These are phyloP conservation scores for Globisporangium nunn DNA, from an alignment of 352 stramenopile species.

Conservation along the genomic window DNA sequence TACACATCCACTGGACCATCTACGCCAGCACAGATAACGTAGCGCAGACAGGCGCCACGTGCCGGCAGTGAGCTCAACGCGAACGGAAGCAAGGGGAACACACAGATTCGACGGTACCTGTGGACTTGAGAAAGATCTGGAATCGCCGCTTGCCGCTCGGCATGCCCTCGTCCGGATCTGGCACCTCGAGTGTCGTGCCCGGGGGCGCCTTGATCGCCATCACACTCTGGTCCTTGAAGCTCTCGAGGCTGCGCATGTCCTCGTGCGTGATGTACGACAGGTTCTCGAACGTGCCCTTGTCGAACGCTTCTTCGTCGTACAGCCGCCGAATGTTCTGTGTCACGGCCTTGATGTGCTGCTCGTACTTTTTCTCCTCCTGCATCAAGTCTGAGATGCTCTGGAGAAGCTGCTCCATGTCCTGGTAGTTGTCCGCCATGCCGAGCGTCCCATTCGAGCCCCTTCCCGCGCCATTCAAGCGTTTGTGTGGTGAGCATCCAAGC, in stretches of 20 bases:
- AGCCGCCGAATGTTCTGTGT: slow-evolving; percentile 76
- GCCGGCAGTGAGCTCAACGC: not conserved
- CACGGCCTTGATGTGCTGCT: slow-evolving; percentile 80
- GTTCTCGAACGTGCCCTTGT: slow-evolving; percentile 70
- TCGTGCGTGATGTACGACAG: slow-evolving; percentile 85
- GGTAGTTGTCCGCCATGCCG: slow-evolving; percentile 38
- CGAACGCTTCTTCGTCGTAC: slow-evolving; percentile 78
- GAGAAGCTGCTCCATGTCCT: slow-evolving; percentile 68
- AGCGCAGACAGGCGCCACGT: not conserved
- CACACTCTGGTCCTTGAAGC: slow-evolving; percentile 84
- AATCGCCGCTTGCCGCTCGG: slow-evolving; percentile 80
- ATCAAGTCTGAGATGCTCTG: slow-evolving; percentile 74
- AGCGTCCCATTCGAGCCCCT: slow-evolving; percentile 47
- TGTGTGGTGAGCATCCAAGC: not conserved
- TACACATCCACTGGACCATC: slow-evolving; percentile 89
- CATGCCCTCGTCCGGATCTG: slow-evolving; percentile 93
- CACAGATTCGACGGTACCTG: slow-evolving; percentile 25
- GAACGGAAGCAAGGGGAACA: not conserved
- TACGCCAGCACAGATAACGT: slow-evolving; percentile 8
- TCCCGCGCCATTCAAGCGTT: not conserved
- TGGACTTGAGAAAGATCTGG: slow-evolving; percentile 93
- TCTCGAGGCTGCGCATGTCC: slow-evolving; percentile 82
- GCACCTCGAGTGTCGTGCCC: slow-evolving; percentile 92
- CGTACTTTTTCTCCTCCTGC: slow-evolving; percentile 78
- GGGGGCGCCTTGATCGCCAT: slow-evolving; percentile 93